Conservation (phyloP, 2,329 filamentous ascomycete species). For the Sporothrix schenckii region DNA sequence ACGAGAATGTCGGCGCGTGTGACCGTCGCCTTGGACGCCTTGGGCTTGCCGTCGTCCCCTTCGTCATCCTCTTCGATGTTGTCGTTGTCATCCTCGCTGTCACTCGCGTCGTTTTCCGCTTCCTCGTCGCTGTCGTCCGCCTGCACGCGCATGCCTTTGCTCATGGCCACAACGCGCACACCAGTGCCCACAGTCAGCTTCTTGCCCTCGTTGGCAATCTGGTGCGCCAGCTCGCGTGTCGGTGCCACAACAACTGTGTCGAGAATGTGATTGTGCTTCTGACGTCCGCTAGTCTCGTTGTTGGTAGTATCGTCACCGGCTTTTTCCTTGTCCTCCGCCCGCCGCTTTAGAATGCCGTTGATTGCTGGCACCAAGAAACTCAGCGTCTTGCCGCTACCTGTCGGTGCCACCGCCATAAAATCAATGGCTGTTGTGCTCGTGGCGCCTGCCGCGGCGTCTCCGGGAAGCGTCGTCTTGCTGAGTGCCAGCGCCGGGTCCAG, state of each 20-base stretch:
- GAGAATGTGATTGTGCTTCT: constrained; percentile 54
- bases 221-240: constrained; percentile 75
- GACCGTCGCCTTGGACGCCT: constrained; percentile 38
- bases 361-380: constrained; percentile 89
- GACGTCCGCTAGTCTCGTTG: constrained; percentile 36
- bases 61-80: constrained; percentile 43
- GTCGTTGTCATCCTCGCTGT: constrained; percentile 36
- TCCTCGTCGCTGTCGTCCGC: constrained; percentile 43
- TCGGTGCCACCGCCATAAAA: constrained; percentile 86
- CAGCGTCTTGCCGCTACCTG: constrained; percentile 94
- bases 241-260: constrained; percentile 74
- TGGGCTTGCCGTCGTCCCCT: constrained; percentile 5
- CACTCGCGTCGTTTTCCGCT: constrained; percentile 42
- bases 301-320: constrained; percentile 43
- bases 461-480: constrained; percentile 39
- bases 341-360: constrained; percentile 67
- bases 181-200: constrained; percentile 74
- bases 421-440: constrained; percentile 57
- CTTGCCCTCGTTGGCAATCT: constrained; percentile 82
- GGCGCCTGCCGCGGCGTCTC: constrained; percentile 32
- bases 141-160: constrained; percentile 75
- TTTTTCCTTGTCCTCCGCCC: constrained; percentile 52
- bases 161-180: constrained; percentile 78
- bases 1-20: constrained; percentile 80
- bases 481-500: constrained; percentile 61